A percentile compares a stretch with the other conserved stretches of the same genome.
Conservation (phyloP, 2,329 filamentous ascomycete species). For the Ophioceras dolichostomum region DNA sequence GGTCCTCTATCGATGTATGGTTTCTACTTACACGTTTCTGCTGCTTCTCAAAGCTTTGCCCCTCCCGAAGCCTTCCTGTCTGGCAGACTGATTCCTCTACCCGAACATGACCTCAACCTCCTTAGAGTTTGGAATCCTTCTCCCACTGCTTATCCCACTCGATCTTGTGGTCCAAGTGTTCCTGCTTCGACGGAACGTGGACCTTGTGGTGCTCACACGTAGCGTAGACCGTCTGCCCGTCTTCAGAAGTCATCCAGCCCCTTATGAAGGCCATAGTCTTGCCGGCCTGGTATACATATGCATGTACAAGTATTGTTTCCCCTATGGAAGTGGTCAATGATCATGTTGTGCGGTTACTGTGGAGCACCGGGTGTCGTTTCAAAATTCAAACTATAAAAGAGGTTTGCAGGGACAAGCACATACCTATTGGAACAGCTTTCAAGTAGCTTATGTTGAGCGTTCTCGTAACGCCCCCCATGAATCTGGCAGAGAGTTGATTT, state of each 20-base stretch:
- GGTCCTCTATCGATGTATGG: no score
- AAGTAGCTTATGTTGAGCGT: slow-evolving; percentile 38
- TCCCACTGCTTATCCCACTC: slow-evolving; percentile 31
- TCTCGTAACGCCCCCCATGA: slow-evolving; percentile 36
- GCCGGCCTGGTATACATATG: slow-evolving; percentile 30
- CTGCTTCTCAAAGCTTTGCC: no score
- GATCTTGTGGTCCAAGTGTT: slow-evolving; percentile 23
- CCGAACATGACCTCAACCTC: no score
- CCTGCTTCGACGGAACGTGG: slow-evolving; percentile 22
- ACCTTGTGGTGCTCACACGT: slow-evolving; percentile 42
- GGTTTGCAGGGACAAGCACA: slow-evolving; percentile 18
- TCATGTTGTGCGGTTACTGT: neutral
- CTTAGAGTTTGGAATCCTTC: slow-evolving; percentile 7
- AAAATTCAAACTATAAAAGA: no score
- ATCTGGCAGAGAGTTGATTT: no score
- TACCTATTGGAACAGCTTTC: slow-evolving; percentile 25
- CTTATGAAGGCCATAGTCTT: slow-evolving; percentile 38
- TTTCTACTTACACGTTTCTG: no score
- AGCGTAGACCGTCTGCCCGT: slow-evolving; percentile 32
- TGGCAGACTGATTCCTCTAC: no score
- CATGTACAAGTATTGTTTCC: slow-evolving; percentile 26
- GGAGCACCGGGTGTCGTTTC: neutral
- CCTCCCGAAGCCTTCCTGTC: no score
- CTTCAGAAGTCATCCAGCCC: slow-evolving; percentile 33
- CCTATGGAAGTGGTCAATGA: no score